phyloP scores from a whole-genome alignment of 805 yeast species.

The Lipomyces anomalus region DNA sequence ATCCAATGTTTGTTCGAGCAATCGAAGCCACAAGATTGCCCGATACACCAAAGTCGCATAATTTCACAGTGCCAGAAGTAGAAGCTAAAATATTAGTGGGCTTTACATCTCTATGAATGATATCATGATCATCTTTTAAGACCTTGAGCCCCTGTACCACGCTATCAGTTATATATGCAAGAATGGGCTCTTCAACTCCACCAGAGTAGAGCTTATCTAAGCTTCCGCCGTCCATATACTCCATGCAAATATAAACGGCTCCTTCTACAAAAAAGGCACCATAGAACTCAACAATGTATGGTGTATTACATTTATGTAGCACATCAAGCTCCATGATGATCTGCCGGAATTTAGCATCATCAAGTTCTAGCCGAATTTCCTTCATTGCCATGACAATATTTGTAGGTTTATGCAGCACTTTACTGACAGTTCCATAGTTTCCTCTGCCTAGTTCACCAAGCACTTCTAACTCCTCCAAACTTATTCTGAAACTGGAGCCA shows the following conservation, averaged over 20 bases:
- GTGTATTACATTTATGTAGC: slow-evolving; percentile 78
- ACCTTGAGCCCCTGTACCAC: slow-evolving; percentile 77
- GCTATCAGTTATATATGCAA: slow-evolving; percentile 73
- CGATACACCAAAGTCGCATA: slow-evolving; percentile 94
- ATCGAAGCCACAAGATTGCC: slow-evolving; percentile 92
- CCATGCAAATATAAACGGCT: slow-evolving; percentile 97
- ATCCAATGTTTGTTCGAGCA: slow-evolving; percentile 93
- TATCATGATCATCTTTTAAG: slow-evolving; percentile 83
- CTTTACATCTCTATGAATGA: slow-evolving; percentile 93
- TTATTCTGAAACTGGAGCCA: slow-evolving; percentile 77
- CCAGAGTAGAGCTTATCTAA: slow-evolving; percentile 75
- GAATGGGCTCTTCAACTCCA: slow-evolving; percentile 60
- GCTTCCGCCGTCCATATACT: slow-evolving; percentile 95
- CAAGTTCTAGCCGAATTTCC: slow-evolving; percentile 77
- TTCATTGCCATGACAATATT: slow-evolving; percentile 87
- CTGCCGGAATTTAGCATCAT: slow-evolving; percentile 71
- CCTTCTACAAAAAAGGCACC: slow-evolving; percentile 98
- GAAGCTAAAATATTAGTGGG: slow-evolving; percentile 89
- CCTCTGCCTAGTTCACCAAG: slow-evolving; percentile 84
- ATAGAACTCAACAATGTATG: slow-evolving; percentile 88
- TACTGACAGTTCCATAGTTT: slow-evolving; percentile 86
- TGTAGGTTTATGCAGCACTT: slow-evolving; percentile 83
- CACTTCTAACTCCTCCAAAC: slow-evolving; percentile 63
- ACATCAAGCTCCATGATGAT: slow-evolving; percentile 83
- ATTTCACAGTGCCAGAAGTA: slow-evolving; percentile 76